Conservation (phyloP, 169 alveolate species). For the Plasmodium knowlesi region DNA sequence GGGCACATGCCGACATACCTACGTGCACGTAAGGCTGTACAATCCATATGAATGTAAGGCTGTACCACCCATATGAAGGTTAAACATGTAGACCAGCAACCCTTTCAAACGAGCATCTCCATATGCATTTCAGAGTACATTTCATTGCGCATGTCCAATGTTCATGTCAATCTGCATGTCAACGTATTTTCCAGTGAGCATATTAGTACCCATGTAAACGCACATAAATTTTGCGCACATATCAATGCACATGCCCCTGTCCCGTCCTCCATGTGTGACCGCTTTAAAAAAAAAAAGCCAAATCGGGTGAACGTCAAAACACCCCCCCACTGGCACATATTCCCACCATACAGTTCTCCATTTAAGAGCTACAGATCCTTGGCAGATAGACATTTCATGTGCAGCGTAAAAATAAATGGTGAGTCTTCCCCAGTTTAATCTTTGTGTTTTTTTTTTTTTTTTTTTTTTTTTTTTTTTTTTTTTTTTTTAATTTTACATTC, state of each 20-base stretch:
- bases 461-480: background rate
- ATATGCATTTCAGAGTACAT: background rate
- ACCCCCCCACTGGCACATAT: background rate
- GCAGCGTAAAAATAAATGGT: background rate
- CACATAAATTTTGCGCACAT: background rate
- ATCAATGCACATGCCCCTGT: background rate
- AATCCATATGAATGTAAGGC: background rate
- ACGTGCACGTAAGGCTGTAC: background rate
- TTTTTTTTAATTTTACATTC: background rate
- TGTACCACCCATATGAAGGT: background rate
- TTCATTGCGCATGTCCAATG: background rate
- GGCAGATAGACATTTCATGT: background rate
- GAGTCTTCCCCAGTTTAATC: background rate
- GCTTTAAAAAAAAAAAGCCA: background rate
- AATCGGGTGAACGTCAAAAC: background rate
- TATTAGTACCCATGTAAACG: background rate
- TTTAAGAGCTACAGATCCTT: background rate
- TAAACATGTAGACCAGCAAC: background rate
- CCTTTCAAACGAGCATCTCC: background rate
- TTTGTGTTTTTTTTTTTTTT: background rate
- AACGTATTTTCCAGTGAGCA: background rate
- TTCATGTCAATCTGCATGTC: background rate
- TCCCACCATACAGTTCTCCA: background rate
- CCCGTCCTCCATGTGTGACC: background rate
- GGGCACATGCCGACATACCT: background rate